Base-by-base conservation (phyloP, 441 rosid species). In the Pelargonium citronellum region DNA sequence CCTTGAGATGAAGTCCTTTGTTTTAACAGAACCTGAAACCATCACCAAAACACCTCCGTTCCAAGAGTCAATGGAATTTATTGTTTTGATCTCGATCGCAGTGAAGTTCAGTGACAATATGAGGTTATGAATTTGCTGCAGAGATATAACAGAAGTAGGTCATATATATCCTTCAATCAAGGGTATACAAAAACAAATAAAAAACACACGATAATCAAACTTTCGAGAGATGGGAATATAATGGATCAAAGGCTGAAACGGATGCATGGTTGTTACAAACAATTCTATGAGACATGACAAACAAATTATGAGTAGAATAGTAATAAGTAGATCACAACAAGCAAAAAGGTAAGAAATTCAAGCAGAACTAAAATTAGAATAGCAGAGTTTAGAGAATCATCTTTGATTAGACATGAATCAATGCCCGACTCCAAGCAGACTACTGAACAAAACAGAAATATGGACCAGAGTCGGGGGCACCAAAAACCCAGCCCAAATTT, bases 61-160 rank as follows among this genome's bases (percentile, higher is more conserved):
- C 90, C 84, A 87, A 2, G 95, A 89, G 64, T 79, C 87, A 1
- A 79, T 74, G 30, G 95, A 87, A 78, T 87, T 89, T 67, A 89
- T 87, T 0, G 95, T 89, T 78, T 89, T 86, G 78, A 89, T 84
- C 84, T 87, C 91, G 3, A 89, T 89, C 16, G 87, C 81, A 66
- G 90, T 78, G 69, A 82, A 81, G 75, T 84, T 87, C 51, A 89
- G 72, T 7, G 90, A 86, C 84, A 73, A 72, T 0, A 82, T 82
- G 75, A 84, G 84, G 64, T 79, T 63, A 73, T 89, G 90, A 71
- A 89, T 89, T 78, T 87, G 77, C 95, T 89, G 76, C 75, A 75
- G 2, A 76, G 12, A 71, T 74, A 71, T 13, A 66, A 19, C 15
- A 64, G 55, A 9, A 7, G 5, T 13, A 37, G 39, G 8, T 20